Percentiles rank a stretch among this genome's conserved stretches.
Evolutionary conservation across 1,139 yeast genomes (phyloP).

Genomic region (Nakaseomyces sp.): DNA sequence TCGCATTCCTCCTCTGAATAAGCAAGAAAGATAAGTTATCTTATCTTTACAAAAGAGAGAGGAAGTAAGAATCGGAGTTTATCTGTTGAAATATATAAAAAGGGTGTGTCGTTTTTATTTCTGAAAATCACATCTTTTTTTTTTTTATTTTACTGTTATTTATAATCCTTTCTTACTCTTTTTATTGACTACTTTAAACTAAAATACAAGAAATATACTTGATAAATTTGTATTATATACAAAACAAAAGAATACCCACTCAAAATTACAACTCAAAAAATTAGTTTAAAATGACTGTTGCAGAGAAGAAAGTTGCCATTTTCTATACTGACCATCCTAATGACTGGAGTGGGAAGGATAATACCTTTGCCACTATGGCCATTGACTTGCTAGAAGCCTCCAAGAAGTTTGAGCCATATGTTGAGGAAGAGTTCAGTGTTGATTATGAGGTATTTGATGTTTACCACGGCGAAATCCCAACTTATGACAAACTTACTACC

Average conservation of each 20-base stretch:
- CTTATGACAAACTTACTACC: constrained; percentile 12
- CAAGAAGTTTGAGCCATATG: constrained; percentile 9
- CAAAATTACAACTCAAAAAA: no score
- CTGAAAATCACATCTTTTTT: no score
- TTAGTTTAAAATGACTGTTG: constrained; percentile 6
- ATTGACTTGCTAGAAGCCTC: constrained; percentile 15
- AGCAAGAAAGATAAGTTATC: background rate
- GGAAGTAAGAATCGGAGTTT: background rate
- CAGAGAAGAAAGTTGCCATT: constrained; percentile 21
- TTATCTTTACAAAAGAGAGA: no score
- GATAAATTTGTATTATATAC: background rate
- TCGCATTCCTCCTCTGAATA: background rate
- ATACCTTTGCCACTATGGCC: constrained; percentile 24
- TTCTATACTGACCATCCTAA: constrained; percentile 21
- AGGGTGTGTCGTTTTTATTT: no score
- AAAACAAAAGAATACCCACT: no score
- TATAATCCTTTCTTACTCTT: no score
- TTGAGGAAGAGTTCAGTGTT: constrained; percentile 8
- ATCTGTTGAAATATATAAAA: no score
- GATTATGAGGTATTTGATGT: constrained; percentile 18
- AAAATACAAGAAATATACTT: no score
- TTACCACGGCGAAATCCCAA: constrained; percentile 24
- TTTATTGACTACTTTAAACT: no score
- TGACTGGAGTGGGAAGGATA: constrained; percentile 20
- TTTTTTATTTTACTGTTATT: no score